Percentiles rank a stretch among this genome's conserved stretches.
phyloP scores from a whole-genome alignment of 306 rosid species.

The Parietaria judaica region DNA sequence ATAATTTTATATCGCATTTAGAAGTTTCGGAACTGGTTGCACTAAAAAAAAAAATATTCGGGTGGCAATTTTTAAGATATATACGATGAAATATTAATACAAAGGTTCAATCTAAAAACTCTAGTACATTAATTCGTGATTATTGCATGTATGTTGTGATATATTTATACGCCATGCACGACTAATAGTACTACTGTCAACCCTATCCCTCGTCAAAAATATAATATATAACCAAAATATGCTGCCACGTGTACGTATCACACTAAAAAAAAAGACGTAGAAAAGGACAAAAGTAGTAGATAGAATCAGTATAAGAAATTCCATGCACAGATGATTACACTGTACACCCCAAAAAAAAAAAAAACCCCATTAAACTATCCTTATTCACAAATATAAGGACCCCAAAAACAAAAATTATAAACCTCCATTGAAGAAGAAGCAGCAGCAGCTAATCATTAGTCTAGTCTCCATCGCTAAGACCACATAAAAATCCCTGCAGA shows the following conservation, averaged over 20 bases:
- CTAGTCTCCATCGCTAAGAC: conserved; percentile 10
- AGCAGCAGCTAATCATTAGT: conserved; percentile 22
- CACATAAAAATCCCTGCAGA: conserved; percentile 17
- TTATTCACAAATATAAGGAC: conserved; percentile 37
- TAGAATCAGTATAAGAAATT: conserved; percentile 24
- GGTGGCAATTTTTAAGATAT: too few species aligned
- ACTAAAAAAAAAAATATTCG: too few species aligned
- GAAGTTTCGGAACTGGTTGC: too few species aligned
- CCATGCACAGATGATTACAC: conserved; percentile 44
- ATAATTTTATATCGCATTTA: too few species aligned
- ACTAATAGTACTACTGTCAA: too few species aligned
- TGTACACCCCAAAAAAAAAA: conserved; percentile 47
- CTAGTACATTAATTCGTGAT: too few species aligned
- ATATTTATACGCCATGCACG: not conserved
- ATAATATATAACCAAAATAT: too few species aligned
- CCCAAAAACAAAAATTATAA: conserved; percentile 31
- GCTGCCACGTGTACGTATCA: too few species aligned
- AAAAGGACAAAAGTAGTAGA: not conserved
- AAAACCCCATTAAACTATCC: conserved; percentile 31
- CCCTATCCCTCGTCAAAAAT: too few species aligned
- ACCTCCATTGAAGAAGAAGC: conserved; percentile 12
- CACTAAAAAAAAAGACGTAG: not conserved
- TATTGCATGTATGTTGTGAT: too few species aligned
- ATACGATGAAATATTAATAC: too few species aligned
- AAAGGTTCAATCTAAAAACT: too few species aligned